Conservation (phyloP, 2,329 filamentous ascomycete genomes). For the Dendrostoma leiphaemia region DNA sequence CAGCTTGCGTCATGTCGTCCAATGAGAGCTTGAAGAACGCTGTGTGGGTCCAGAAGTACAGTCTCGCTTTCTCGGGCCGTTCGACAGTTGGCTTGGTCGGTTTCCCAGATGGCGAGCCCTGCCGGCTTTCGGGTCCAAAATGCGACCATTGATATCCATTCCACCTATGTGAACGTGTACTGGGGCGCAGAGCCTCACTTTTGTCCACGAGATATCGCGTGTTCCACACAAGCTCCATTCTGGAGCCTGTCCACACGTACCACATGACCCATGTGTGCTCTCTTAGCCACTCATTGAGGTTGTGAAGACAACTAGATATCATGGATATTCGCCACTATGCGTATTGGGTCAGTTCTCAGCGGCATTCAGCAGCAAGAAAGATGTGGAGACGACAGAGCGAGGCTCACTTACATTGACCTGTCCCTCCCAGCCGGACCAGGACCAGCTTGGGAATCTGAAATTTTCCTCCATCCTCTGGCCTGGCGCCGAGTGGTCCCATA, state of each 20-base stretch:
- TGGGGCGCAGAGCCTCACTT: neutral
- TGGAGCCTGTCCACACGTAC: neutral
- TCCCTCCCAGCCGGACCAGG: neutral
- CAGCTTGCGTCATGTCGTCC: neutral
- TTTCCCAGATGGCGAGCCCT: neutral
- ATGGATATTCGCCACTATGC: neutral
- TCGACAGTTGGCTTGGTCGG: neutral
- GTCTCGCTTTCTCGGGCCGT: neutral
- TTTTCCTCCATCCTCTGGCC: neutral
- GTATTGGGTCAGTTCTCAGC: neutral
- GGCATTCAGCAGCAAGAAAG: neutral
- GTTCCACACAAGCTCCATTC: neutral
- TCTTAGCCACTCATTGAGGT: neutral
- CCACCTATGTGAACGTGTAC: neutral
- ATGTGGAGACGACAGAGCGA: too few species aligned
- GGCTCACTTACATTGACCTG: neutral
- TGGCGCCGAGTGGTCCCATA: neutral
- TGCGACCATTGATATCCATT: neutral
- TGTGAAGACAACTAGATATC: neutral
- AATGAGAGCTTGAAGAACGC: constrained; percentile 1
- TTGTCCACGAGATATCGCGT: neutral
- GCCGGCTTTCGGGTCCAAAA: neutral
- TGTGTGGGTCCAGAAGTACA: constrained; percentile 1
- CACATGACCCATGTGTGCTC: neutral
- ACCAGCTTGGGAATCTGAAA: neutral